Conservation (phyloP, 2,329 filamentous ascomycete species). For the Lecanosticta acicola region DNA sequence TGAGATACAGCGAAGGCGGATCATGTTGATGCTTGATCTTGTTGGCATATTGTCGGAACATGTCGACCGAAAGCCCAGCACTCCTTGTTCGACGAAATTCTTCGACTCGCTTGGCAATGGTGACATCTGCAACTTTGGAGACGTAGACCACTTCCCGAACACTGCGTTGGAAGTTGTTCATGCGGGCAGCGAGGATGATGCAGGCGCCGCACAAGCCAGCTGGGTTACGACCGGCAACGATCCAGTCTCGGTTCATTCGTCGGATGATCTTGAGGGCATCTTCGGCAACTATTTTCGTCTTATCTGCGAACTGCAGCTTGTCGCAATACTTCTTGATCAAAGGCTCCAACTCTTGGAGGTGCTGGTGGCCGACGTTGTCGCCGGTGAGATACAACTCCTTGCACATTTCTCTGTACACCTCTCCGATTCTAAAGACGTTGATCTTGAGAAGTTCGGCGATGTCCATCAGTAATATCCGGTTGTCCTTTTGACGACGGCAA, state of each 20-base stretch:
- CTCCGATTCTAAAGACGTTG: constrained; percentile 88
- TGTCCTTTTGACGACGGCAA: constrained; percentile 71
- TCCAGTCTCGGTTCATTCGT: constrained; percentile 96
- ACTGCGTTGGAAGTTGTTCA: constrained; percentile 95
- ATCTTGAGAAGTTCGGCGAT: constrained; percentile 78
- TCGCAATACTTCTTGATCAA: constrained; percentile 86
- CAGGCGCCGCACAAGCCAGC: constrained; percentile 93
- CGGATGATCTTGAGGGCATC: constrained; percentile 83
- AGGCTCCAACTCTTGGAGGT: constrained; percentile 74
- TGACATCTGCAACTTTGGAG: constrained; percentile 91
- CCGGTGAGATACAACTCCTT: constrained; percentile 57
- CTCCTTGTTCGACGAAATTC: constrained; percentile 87
- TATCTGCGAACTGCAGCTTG: constrained; percentile 82
- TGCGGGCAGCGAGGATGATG: constrained; percentile 87
- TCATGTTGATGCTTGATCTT: constrained; percentile 65
- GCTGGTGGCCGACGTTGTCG: constrained; percentile 44
- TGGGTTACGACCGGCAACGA: constrained; percentile 86
- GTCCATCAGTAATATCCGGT: constrained; percentile 90
- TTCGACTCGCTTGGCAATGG: constrained; percentile 82
- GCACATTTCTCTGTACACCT: constrained; percentile 79
- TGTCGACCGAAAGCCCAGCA: constrained; percentile 77
- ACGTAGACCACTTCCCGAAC: constrained; percentile 95
- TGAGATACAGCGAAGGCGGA: constrained; percentile 74
- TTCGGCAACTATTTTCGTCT: constrained; percentile 76
- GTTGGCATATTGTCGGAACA: constrained; percentile 69